A percentile compares a stretch with the other conserved stretches of the same genome.
Evolutionary conservation across 2,329 filamentous ascomycete genomes (phyloP).

Genomic region (Cercospora zeina): DNA sequence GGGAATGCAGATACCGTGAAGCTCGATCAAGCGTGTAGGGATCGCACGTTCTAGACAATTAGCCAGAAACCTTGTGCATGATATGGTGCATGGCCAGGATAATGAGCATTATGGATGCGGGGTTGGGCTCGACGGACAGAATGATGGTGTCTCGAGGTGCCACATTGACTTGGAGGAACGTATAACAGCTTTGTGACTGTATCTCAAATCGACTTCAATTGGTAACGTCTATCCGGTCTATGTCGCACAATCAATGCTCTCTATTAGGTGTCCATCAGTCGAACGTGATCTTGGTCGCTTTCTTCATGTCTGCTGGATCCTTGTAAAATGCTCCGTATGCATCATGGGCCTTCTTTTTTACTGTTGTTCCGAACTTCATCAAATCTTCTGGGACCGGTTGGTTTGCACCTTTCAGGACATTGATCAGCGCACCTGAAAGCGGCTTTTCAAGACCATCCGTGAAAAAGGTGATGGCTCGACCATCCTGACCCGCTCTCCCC

Average conservation of each 20-base stretch:
- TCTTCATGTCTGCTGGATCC: slow-evolving; percentile 78
- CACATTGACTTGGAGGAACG: background rate
- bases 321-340: slow-evolving; percentile 96
- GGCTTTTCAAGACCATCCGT: slow-evolving; percentile 85
- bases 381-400: slow-evolving; percentile 88
- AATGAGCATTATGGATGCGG: background rate
- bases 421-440: slow-evolving; percentile 87
- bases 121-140: background rate
- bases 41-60: background rate
- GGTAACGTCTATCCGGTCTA: background rate
- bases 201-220: background rate
- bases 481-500: slow-evolving; percentile 85
- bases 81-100: background rate
- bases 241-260: background rate
- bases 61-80: background rate
- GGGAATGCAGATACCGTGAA: background rate
- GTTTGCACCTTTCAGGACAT: slow-evolving; percentile 89
- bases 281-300: slow-evolving; percentile 90
- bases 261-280: slow-evolving; percentile 48
- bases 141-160: background rate
- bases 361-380: slow-evolving; percentile 93
- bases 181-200: background rate
- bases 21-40: background rate
- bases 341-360: slow-evolving; percentile 98
- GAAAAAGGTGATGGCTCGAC: slow-evolving; percentile 88